phyloP scores from a whole-genome alignment of 2,329 filamentous ascomycete species.

The Cadophora malorum region DNA sequence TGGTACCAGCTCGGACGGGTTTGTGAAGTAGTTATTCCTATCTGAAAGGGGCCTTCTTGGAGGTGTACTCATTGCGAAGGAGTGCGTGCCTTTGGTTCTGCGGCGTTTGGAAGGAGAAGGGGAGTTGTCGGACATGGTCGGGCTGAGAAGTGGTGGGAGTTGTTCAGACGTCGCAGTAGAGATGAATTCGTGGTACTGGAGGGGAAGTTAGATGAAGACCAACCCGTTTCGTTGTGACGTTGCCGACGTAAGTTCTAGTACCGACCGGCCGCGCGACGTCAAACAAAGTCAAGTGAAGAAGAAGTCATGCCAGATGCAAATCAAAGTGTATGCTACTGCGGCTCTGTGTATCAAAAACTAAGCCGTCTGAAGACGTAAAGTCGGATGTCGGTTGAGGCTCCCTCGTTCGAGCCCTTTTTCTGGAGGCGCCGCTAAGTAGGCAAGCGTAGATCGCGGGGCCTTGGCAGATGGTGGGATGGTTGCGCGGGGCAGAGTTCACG shows the following conservation, averaged over 20 bases:
- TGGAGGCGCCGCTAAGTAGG: neutral
- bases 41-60: neutral
- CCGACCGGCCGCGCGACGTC: neutral
- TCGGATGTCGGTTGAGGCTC: neutral
- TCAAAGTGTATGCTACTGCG: neutral
- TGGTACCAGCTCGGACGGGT: neutral
- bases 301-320: neutral
- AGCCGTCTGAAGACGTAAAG: neutral
- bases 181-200: neutral
- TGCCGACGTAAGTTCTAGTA: neutral
- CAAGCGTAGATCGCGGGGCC: constrained; percentile 9
- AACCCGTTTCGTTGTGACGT: neutral
- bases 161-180: neutral
- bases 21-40: neutral
- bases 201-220: too few relatives aligned
- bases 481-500: constrained; percentile 15
- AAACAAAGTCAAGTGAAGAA: neutral
- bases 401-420: neutral
- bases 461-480: constrained; percentile 8
- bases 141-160: neutral
- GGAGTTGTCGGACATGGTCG: constrained; percentile 30
- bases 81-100: constrained; percentile 32
- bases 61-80: neutral
- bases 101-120: constrained; percentile 37
- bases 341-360: neutral